Evolutionary conservation across 495 filamentous ascomycete genomes (phyloP).

Genomic region (Aspergillus panamensis): DNA sequence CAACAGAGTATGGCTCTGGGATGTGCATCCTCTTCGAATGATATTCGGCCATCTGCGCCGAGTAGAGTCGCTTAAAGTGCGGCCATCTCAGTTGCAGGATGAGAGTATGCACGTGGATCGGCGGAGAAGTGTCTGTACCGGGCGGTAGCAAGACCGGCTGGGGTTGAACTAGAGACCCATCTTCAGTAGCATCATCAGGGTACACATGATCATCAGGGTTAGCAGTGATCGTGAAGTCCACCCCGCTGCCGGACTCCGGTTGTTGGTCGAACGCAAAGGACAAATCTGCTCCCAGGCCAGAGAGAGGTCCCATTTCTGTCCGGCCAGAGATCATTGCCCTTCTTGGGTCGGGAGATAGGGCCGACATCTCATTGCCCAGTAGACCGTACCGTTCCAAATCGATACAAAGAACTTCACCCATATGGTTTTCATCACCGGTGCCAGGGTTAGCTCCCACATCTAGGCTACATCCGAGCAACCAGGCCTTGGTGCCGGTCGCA

Average conservation of each 20-base stretch:
- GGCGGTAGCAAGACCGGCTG: constrained; percentile 60
- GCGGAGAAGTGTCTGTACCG: constrained; percentile 65
- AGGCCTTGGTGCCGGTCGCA: constrained; percentile 88
- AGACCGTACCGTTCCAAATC: constrained; percentile 84
- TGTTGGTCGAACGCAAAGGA: constrained; percentile 78
- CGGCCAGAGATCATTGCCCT: constrained; percentile 51
- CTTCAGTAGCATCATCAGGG: constrained; percentile 50
- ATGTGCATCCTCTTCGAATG: constrained; percentile 97
- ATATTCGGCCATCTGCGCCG: constrained; percentile 92
- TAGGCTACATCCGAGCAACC: constrained; percentile 87
- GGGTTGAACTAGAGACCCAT: constrained; percentile 36
- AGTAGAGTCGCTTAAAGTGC: constrained; percentile 86
- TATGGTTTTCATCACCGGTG: constrained; percentile 71
- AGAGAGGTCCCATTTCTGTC: constrained; percentile 42
- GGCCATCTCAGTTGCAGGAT: constrained; percentile 95
- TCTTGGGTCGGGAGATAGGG: constrained; percentile 56
- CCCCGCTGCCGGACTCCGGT: constrained; percentile 73
- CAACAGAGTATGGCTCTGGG: constrained; percentile 90
- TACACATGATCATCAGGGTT: constrained; percentile 65
- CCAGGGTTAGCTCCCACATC: constrained; percentile 54
- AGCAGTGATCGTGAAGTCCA: constrained; percentile 83
- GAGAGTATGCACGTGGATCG: constrained; percentile 87
- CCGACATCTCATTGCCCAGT: constrained; percentile 69
- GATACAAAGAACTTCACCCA: constrained; percentile 89
- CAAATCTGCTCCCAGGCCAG: constrained; percentile 75